Base-by-base conservation (phyloP, 2,329 filamentous ascomycete species). In the Colletotrichum sidae region DNA sequence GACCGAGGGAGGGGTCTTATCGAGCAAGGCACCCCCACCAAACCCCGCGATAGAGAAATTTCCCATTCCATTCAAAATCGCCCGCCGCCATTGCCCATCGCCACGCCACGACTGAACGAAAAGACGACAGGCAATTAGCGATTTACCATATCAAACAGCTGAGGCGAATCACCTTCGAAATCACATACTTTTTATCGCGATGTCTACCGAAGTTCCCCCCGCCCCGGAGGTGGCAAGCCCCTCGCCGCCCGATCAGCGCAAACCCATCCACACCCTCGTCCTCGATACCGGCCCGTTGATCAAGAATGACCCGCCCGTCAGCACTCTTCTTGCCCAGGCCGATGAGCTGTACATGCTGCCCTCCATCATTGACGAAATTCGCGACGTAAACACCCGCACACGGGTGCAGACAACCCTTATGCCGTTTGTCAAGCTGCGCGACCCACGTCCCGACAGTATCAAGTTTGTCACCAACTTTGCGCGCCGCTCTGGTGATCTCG, bases 201-300 rank as follows among this genome's bases (percentile, higher is more conserved):
- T 68, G 66, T 62, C 66, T 9, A 50, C 6, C 11, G 62, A 68
- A 39, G 37, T 63, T 6, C 15, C 37, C 33, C 39, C 61, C 17
- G 57, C 52, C 11, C 47, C 44, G 8, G 56, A 49, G 62, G 62
- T 54, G 45, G 50, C 61, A 37, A 65, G 62, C 46, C 58, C 63
- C 45, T 35, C 58, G n/a, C 46, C 41, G 15, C 47, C 42, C 13
- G 58, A 63, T 9, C 52, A 63, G 53, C 63, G 52, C 55, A 97
- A 94, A 75, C 86, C 90, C 0, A 88, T 97, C 54, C 90, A 96
- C 80, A 91, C 90, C 58, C 88, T 98, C 55, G 86, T 98, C 35
- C 86, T 99, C 70, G 96, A 99, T 75, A 92, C 96, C 3, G 95
- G 94, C 34, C 94, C 95, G 8, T 89, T 99, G 67, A 94, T 99